Conservation (phyloP, 805 yeast genomes). For the Debaryomyces prosopidis region DNA sequence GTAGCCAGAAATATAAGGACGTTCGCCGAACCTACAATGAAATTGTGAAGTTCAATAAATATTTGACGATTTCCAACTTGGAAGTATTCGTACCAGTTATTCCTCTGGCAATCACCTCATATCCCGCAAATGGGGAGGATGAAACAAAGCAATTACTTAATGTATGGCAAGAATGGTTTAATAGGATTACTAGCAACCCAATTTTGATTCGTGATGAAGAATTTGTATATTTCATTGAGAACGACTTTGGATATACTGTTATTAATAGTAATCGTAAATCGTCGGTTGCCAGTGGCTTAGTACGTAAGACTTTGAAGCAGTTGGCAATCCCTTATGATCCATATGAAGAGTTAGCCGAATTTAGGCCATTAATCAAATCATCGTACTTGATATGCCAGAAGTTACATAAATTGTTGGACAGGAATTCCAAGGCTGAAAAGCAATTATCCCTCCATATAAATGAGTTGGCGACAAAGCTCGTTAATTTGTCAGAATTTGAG, state of each 20-base stretch:
- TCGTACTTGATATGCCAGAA: conserved; percentile 62
- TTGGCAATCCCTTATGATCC: conserved; percentile 91
- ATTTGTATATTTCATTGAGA: conserved; percentile 77
- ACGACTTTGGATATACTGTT: conserved; percentile 67
- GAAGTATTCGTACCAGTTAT: conserved; percentile 93
- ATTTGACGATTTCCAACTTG: conserved; percentile 75
- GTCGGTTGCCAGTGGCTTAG: conserved; percentile 77
- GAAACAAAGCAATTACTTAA: conserved; percentile 57
- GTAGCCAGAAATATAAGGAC: conserved; percentile 69
- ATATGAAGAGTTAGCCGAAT: conserved; percentile 73
- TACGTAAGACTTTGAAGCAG: conserved; percentile 88
- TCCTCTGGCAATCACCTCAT: conserved; percentile 73
- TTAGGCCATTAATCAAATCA: conserved; percentile 83
- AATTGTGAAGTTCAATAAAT: conserved; percentile 71
- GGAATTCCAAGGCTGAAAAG: conserved; percentile 57
- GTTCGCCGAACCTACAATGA: conserved; percentile 82
- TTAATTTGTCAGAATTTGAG: conserved; percentile 43
- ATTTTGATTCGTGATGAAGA: conserved; percentile 86
- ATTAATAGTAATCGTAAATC: conserved; percentile 57
- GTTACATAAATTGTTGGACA: conserved; percentile 53
- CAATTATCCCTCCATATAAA: conserved; percentile 45
- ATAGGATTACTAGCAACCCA: conserved; percentile 70
- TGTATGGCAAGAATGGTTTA: conserved; percentile 84
- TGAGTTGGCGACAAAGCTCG: conserved; percentile 48
- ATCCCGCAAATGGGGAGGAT: conserved; percentile 83